Evolutionary conservation across 2,329 filamentous ascomycete species (phyloP), one percentile per base, ranked within the genome.

Genomic region (Arthrobotrys entomopaga): DNA sequence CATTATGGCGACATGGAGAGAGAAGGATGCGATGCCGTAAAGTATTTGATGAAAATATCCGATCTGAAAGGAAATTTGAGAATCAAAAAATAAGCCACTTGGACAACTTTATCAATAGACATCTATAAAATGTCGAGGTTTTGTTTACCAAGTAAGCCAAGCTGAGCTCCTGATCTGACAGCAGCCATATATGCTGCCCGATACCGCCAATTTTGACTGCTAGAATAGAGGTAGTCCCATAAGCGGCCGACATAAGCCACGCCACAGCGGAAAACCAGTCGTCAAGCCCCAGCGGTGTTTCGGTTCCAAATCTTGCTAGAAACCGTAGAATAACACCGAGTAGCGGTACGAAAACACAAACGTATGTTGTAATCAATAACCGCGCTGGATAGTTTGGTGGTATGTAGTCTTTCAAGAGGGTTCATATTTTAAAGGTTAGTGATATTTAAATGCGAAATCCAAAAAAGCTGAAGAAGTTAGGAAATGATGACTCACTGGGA

Each of bases 41-140:
- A 49, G 8, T 8, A 73, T 73, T 50, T 73, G 69, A n/a, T 73
- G 69, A 20, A 65, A 52, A 24, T 65, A 73, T 29, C 69, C 69
- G 16, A 73, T 65, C 69, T 73, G 16, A 42, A 34, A 10, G 2
- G 10, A 34, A 6, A 6, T 8, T 34, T 10, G 10, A 34, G 7
- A 6, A 6, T 34, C 10, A 34, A 10, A 34, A 34, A 34, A 8
- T 10, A 10, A 34, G 5, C 29, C 10, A 6, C 6, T 34, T 34
- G 29, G 10, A 34, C 6, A 7, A 7, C 3, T 3, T 26, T 26
- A 3, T 26, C 7, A 7, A 26, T 26, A 26, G 7, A 3, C 7
- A 26, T 26, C n/a, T n/a, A 7, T 26, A 7, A 7, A 10, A 56
- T 13, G 13, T 8, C n/a, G n/a, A 13, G 40, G 11, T 19, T 11